Evolutionary conservation across 257 asterid species (phyloP).

Genomic region (Nicotiana obtusifolia): DNA sequence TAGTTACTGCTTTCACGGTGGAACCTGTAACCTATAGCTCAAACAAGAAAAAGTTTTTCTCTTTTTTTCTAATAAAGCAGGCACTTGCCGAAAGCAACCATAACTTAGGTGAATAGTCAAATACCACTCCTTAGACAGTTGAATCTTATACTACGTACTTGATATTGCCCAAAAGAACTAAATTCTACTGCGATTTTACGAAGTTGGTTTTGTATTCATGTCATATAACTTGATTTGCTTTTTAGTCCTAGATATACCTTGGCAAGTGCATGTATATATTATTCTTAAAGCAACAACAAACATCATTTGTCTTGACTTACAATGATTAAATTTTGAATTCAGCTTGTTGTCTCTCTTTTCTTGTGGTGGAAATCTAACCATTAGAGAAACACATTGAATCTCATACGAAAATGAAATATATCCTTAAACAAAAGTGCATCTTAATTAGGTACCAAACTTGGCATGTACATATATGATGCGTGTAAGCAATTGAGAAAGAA

Average conservation of each 20-base stretch:
- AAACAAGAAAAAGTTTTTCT: too few relatives aligned
- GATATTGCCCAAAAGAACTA: not conserved
- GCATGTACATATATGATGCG: not conserved
- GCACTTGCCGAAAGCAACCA: too few relatives aligned
- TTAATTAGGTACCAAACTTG: not conserved
- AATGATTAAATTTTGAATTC: not conserved
- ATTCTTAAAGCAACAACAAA: slow-evolving; percentile 2
- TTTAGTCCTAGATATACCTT: not conserved
- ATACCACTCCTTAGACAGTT: too few relatives aligned
- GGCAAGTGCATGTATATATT: not conserved
- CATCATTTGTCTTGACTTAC: slow-evolving; percentile 4
- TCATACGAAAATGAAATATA: not conserved
- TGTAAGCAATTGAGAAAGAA: not conserved
- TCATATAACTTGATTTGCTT: not conserved
- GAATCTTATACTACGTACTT: not conserved
- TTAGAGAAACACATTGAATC: not conserved
- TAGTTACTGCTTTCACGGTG: too few relatives aligned
- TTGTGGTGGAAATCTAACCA: not conserved
- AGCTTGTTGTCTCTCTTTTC: not conserved
- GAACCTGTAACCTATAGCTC: too few relatives aligned
- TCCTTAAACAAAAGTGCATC: not conserved
- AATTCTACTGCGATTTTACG: not conserved
- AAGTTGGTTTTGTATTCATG: not conserved
- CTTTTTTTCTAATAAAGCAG: too few relatives aligned
- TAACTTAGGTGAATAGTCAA: too few relatives aligned